phyloP scores from a whole-genome alignment of 495 filamentous ascomycete species.

The Sabuloglossum arenarium region DNA sequence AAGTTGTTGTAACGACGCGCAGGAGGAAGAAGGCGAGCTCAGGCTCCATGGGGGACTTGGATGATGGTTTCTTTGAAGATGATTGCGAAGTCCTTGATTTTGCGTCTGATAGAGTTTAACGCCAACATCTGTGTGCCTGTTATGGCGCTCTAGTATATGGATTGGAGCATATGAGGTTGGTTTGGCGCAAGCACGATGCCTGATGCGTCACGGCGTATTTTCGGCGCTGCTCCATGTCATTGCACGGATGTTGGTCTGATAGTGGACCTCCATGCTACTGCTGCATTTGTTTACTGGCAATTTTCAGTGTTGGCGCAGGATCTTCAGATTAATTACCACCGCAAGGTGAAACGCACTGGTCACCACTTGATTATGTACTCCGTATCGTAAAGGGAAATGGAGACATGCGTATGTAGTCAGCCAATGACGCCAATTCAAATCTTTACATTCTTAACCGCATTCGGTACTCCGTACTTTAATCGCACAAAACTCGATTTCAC shows the following conservation, averaged over 20 bases:
- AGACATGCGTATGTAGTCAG: too few species aligned
- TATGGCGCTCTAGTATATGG: too few species aligned
- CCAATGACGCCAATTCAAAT: too few species aligned
- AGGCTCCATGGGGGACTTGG: constrained; percentile 25
- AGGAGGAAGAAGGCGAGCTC: constrained; percentile 34
- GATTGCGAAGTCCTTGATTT: constrained; percentile 87
- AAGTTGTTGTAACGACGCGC: constrained; percentile 62
- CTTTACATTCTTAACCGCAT: too few species aligned
- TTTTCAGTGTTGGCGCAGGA: not conserved
- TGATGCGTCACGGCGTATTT: not conserved
- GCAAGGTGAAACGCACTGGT: not conserved
- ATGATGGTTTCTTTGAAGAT: constrained; percentile 84
- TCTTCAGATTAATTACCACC: not conserved
- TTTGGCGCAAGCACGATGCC: not conserved
- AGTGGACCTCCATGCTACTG: not conserved
- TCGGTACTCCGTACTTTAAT: too few species aligned
- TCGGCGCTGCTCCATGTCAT: not conserved
- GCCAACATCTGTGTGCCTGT: not conserved
- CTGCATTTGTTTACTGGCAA: not conserved
- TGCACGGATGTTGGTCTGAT: not conserved
- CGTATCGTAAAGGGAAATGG: not conserved
- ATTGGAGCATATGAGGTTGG: not conserved
- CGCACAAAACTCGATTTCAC: too few species aligned
- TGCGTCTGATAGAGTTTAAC: constrained; percentile 60
- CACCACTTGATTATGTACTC: not conserved